Conservation (phyloP, 2,329 filamentous ascomycete genomes). For the Orbilia javanica region DNA sequence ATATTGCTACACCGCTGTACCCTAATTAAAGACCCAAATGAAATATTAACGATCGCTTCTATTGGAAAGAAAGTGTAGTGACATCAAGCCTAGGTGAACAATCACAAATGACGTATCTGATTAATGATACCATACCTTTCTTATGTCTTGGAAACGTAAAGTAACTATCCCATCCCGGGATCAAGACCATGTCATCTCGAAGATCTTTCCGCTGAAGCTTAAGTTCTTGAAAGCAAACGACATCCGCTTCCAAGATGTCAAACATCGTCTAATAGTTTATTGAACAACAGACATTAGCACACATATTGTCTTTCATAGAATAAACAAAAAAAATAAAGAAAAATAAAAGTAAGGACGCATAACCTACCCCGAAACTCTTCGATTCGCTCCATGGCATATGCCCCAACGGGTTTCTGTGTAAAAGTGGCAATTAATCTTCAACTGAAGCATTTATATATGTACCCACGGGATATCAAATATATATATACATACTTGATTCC, state of each 20-base stretch:
- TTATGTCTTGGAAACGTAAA: slow-evolving; percentile 94
- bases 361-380: slow-evolving; percentile 75
- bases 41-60: slow-evolving; percentile 8
- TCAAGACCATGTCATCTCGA: slow-evolving; percentile 92
- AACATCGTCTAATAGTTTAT: slow-evolving; percentile 80
- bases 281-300: background rate
- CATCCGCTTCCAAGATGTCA: slow-evolving; percentile 89
- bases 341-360: background rate
- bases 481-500: slow-evolving; percentile 74
- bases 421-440: background rate
- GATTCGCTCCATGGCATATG: slow-evolving; percentile 84
- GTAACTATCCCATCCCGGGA: slow-evolving; percentile 95
- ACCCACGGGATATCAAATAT: too few species aligned
- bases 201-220: slow-evolving; percentile 96
- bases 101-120: background rate
- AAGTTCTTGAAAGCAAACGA: slow-evolving; percentile 93
- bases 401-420: slow-evolving; percentile 80
- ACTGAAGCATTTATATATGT: background rate
- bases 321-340: background rate
- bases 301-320: too few species aligned
- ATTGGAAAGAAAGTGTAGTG: background rate
- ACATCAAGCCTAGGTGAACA: too few species aligned
- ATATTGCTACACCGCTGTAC: slow-evolving; percentile 95
- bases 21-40: slow-evolving; percentile 72
- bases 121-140: slow-evolving; percentile 74